These are phyloP conservation scores for Penstemon barbatus DNA, from an alignment of 257 asterid species.

Conservation along the genomic window DNA sequence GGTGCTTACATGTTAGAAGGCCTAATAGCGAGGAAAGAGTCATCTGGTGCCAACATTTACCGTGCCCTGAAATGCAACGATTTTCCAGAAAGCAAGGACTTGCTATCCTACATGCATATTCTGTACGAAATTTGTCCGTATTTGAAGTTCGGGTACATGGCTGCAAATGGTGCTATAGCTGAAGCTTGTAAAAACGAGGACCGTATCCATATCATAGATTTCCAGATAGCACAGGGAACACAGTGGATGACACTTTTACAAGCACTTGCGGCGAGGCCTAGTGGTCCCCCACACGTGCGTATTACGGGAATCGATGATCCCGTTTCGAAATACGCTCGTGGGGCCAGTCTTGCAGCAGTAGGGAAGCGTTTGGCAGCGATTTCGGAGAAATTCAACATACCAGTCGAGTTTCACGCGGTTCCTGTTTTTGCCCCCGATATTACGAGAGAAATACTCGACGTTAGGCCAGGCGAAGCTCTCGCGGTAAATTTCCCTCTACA, in stretches of 20 bases:
- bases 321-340: slow-evolving; percentile 74
- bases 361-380: slow-evolving; percentile 55
- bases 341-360: slow-evolving; percentile 64
- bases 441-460: slow-evolving; percentile 61
- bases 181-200: slow-evolving; percentile 82
- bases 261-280: slow-evolving; percentile 88
- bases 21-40: slow-evolving; percentile 72
- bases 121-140: slow-evolving; percentile 92
- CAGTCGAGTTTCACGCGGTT: slow-evolving; percentile 72
- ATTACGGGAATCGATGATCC: slow-evolving; percentile 96
- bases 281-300: slow-evolving; percentile 81
- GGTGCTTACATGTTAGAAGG: slow-evolving; percentile 96
- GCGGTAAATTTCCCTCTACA: slow-evolving; percentile 85
- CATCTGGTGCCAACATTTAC: slow-evolving; percentile 78
- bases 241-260: slow-evolving; percentile 92
- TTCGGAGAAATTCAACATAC: slow-evolving; percentile 69
- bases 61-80: slow-evolving; percentile 71
- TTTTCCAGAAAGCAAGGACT: slow-evolving; percentile 62
- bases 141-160: slow-evolving; percentile 91
- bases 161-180: slow-evolving; percentile 94
- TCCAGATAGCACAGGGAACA: slow-evolving; percentile 87
- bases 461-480: slow-evolving; percentile 76
- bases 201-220: slow-evolving; percentile 80
- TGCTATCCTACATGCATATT: slow-evolving; percentile 85
- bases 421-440: slow-evolving; percentile 77